Percentiles rank a stretch among this genome's conserved stretches.
Conservation (phyloP, 108 stramenopile genomes). For the Conticribra weissflogii region DNA sequence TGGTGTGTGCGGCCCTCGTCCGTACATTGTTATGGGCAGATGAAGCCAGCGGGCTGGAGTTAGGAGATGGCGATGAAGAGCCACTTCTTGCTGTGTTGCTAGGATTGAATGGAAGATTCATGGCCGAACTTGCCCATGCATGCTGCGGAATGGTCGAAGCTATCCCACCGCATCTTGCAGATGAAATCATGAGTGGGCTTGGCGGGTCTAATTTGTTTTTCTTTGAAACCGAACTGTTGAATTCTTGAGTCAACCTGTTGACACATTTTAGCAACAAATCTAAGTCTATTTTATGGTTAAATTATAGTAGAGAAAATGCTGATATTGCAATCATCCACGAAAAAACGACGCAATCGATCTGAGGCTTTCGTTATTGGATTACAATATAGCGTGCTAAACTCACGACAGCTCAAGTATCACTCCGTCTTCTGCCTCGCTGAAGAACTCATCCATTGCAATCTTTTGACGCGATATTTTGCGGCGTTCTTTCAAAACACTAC, state of each 20-base stretch:
- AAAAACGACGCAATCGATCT: too few relatives aligned
- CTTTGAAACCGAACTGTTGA: conserved; percentile 18
- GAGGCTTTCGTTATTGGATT: too few relatives aligned
- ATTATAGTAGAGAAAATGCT: too few relatives aligned
- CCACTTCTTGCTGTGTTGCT: conserved; percentile 48
- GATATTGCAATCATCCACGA: too few relatives aligned
- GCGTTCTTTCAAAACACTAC: conserved; percentile 15
- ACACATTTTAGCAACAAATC: too few relatives aligned
- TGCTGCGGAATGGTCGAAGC: conserved; percentile 77
- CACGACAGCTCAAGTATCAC: conserved; percentile 5
- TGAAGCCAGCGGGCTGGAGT: conserved; percentile 28
- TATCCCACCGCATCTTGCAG: conserved; percentile 58
- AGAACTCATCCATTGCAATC: conserved; percentile 43
- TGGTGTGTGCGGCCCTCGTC: conserved; percentile 77
- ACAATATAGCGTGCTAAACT: background rate
- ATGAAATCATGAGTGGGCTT: conserved; percentile 44
- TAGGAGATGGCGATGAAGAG: conserved; percentile 28
- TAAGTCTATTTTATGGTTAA: too few relatives aligned
- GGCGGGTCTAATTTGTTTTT: conserved; percentile 29
- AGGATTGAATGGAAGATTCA: conserved; percentile 56
- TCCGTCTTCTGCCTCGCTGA: conserved; percentile 18
- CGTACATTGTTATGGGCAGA: conserved; percentile 71
- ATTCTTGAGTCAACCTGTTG: too few relatives aligned
- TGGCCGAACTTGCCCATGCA: conserved; percentile 66
- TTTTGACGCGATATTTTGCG: conserved; percentile 27